Evolutionary conservation across 257 asterid species (phyloP), one percentile per base, ranked within the genome.

Genomic region (Cordia subcordata): DNA sequence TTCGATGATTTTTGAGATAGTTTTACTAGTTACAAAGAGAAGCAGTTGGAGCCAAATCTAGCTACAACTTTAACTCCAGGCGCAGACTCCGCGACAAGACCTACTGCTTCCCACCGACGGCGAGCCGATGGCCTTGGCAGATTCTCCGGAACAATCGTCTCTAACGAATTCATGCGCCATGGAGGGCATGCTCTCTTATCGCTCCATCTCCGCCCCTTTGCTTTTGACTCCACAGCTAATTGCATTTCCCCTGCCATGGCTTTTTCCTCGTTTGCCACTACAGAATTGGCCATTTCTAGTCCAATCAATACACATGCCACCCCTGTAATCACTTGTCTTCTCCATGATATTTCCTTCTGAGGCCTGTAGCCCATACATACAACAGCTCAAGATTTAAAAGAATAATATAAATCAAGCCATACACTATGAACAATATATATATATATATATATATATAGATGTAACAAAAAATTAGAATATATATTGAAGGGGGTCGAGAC

Each of bases 61-160:
- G 55, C 53, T 16, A 9, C 51, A 6, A 50, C 59, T 69, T 67
- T 66, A 0, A 77, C 46, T 0, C 73, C 65, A 50, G 85, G 88
- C 57, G 90, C 85, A 8, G 67, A 64, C 49, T 9, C 33, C 5
- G 49, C 47, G 6, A 56, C 23, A 53, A 67, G 71, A 22, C 79
- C 79, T 4, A 74, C 84, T 10, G 74, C 60, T 72, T 81, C 88
- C 91, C 85, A 88, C 11, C 84, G 46, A 72, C 87, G 84, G 55
- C 72, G 78, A 42, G 82, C 75, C 19, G 85, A 78, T 60, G 90
- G 90, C 65, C 96, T 67, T 10, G 96, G 96, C 0, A 88, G 70
- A 11, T 88, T 83, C 60, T 88, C 96, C 57, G 96, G 96, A 71
- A 88, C 90, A 69, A 85, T 85, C 4, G 82, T 88, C 70, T 88